Conservation (phyloP, 352 stramenopile species). For the Phytophthora pistaciae region DNA sequence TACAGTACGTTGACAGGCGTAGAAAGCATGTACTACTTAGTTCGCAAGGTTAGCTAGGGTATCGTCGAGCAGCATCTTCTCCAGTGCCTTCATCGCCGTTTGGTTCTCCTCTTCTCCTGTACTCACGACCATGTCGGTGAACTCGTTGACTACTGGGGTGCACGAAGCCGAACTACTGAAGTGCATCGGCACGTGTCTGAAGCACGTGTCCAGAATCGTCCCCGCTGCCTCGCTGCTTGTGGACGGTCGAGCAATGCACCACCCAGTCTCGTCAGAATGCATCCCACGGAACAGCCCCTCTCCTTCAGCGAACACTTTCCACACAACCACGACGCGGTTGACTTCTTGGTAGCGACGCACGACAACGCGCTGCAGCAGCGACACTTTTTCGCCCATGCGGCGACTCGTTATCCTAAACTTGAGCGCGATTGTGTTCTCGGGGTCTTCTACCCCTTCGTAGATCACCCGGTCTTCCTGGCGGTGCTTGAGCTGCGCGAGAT, state of each 20-base stretch:
- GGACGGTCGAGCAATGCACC: constrained; percentile 27
- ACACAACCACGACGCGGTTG: constrained; percentile 68
- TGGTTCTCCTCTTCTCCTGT: constrained; percentile 34
- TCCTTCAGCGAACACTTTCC: constrained; percentile 61
- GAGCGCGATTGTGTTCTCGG: constrained; percentile 34
- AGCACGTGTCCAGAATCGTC: constrained; percentile 39
- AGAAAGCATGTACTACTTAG: neutral
- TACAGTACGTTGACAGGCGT: neutral
- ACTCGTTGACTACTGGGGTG: constrained; percentile 30
- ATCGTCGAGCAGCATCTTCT: constrained; percentile 37
- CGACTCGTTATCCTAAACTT: constrained; percentile 36
- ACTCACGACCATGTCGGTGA: constrained; percentile 30
- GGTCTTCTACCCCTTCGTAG: constrained; percentile 17
- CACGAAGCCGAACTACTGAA: constrained; percentile 21
- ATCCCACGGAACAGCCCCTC: constrained; percentile 37
- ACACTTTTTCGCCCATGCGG: constrained; percentile 23
- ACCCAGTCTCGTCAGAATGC: constrained; percentile 43
- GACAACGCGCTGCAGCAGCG: constrained; percentile 37
- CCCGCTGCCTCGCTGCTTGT: constrained; percentile 1
- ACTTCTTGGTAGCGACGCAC: constrained; percentile 54
- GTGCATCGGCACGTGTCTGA: constrained; percentile 39
- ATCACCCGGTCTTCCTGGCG: constrained; percentile 32
- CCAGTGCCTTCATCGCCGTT: constrained; percentile 19
- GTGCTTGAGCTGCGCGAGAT: constrained; percentile 29
- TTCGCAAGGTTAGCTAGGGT: constrained; percentile 10